A percentile compares a stretch with the other conserved stretches of the same genome.
These are phyloP conservation scores for Fonsecaea nubica DNA, from an alignment of 2,329 filamentous ascomycete species.

Conservation along the genomic window DNA sequence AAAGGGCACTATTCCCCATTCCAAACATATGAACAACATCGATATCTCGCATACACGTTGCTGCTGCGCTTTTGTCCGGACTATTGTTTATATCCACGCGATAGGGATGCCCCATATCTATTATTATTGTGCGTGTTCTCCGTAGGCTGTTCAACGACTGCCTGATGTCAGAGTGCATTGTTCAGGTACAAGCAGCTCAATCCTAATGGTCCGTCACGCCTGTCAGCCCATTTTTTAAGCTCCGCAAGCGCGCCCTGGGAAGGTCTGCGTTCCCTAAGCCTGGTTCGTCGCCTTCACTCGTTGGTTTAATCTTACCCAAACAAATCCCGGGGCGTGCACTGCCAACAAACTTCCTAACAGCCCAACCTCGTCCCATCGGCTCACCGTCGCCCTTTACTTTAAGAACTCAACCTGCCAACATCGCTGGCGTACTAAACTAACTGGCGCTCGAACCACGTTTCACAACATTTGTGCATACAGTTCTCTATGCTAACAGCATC, in stretches of 20 bases:
- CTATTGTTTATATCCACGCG: neutral
- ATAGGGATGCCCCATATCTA: no score
- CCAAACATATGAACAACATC: neutral
- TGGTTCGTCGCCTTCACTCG: conserved; percentile 18
- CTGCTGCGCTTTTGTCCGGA: neutral
- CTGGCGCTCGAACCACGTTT: conserved; percentile 6
- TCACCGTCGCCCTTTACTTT: conserved; percentile 11
- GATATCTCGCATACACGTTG: neutral
- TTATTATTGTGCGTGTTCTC: no score
- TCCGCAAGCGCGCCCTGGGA: conserved; percentile 11
- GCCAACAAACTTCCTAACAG: conserved; percentile 4
- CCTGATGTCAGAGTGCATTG: conserved; percentile 22
- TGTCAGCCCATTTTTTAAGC: conserved; percentile 17
- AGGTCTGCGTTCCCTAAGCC: conserved; percentile 7
- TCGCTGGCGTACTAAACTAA: neutral
- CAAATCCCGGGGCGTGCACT: conserved; percentile 19
- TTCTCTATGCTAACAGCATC: neutral
- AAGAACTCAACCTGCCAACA: neutral
- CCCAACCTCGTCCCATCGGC: conserved; percentile 19
- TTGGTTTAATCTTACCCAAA: conserved; percentile 21
- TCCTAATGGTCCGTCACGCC: neutral
- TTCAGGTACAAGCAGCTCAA: conserved; percentile 10
- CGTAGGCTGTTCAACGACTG: neutral
- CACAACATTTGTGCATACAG: neutral
- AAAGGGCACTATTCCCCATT: neutral